phyloP scores from a whole-genome alignment of 352 stramenopile genomes.

The Phytophthora pseudosyringae region DNA sequence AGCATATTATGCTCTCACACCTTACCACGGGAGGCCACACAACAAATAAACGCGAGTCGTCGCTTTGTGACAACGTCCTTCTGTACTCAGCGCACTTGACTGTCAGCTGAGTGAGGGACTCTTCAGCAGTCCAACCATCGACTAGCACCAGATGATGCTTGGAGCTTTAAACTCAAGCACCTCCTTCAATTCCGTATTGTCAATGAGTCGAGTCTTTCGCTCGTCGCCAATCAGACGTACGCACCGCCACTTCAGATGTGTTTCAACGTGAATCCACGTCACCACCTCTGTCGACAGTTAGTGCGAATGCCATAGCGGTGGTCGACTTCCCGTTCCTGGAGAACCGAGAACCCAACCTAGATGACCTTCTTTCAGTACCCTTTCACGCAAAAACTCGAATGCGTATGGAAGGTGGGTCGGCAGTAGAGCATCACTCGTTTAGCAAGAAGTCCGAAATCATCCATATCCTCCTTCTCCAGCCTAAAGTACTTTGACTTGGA shows the following conservation, averaged over 20 bases:
- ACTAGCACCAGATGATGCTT: slow-evolving; percentile 17
- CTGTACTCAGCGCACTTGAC: background rate
- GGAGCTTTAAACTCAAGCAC: background rate
- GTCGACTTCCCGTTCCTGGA: slow-evolving; percentile 22
- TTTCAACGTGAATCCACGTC: slow-evolving; percentile 22
- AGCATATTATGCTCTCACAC: slow-evolving; percentile 1
- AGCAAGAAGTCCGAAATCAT: slow-evolving; percentile 4
- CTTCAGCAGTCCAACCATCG: slow-evolving; percentile 11
- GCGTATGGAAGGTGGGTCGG: slow-evolving; percentile 10
- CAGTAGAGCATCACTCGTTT: slow-evolving; percentile 15
- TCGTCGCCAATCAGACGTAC: slow-evolving; percentile 13
- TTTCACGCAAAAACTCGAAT: slow-evolving; percentile 18
- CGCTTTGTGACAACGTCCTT: background rate
- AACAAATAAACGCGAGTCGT: slow-evolving; percentile 22
- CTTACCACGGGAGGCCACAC: background rate
- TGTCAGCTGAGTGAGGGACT: background rate
- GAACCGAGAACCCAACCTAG: slow-evolving; percentile 19
- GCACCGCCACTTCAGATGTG: background rate
- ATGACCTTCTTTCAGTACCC: slow-evolving; percentile 15
- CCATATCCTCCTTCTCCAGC: slow-evolving; percentile 17
- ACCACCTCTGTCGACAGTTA: slow-evolving; percentile 13
- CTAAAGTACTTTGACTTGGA: slow-evolving; percentile 5
- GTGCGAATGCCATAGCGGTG: slow-evolving; percentile 19
- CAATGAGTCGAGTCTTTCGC: slow-evolving; percentile 8
- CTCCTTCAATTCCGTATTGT: slow-evolving; percentile 5